phyloP scores from a whole-genome alignment of 2,329 filamentous ascomycete genomes.

The Diaporthe ampelina region DNA sequence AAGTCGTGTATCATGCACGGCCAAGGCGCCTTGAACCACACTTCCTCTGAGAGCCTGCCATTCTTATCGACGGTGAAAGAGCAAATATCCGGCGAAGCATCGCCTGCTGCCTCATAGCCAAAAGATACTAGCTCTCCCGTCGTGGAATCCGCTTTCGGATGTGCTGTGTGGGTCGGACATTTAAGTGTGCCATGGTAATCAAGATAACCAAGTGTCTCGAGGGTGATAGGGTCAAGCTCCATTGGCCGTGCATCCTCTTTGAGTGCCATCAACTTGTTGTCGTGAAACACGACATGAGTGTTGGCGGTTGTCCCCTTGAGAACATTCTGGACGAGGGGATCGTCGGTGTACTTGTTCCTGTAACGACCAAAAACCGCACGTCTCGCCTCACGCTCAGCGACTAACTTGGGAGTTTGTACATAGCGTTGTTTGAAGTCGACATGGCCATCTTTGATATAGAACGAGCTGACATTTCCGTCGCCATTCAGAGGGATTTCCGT shows the following conservation, averaged over 20 bases:
- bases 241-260: not conserved
- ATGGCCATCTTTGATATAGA: not conserved
- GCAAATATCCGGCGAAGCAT: not conserved
- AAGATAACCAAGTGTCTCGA: not conserved
- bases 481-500: not conserved
- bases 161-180: not conserved
- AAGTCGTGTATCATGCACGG: conserved; percentile 1
- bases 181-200: not conserved
- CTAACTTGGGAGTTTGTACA: not conserved
- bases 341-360: conserved; percentile 1
- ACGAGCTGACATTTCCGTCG: not conserved
- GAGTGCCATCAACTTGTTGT: conserved; percentile 4
- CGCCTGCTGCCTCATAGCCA: not conserved
- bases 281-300: conserved; percentile 5
- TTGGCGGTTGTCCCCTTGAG: not conserved
- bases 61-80: not conserved
- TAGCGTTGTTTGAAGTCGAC: conserved; percentile 6
- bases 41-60: not conserved
- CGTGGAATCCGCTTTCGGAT: not conserved
- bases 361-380: not conserved
- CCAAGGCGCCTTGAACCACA: conserved; percentile 1
- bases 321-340: not conserved
- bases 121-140: not conserved
- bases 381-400: not conserved
- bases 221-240: conserved; percentile 1